Evolutionary conservation across 495 filamentous ascomycete genomes (phyloP), one percentile per base, ranked within the genome.

Genomic region (Cercophora scortea): DNA sequence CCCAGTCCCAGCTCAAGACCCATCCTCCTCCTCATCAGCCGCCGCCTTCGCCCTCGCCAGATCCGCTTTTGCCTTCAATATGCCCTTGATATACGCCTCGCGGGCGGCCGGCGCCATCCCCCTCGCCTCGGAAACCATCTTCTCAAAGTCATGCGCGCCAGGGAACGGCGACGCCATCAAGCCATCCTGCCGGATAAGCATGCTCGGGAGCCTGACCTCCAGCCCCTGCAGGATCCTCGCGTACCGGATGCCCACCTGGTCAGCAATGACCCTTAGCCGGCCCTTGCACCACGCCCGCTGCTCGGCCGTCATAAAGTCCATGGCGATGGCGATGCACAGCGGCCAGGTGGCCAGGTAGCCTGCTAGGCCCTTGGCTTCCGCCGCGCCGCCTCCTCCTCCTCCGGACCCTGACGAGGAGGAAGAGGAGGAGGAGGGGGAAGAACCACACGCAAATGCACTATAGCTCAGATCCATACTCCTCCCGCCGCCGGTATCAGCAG

Each of bases 161-260:
- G 62, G 62, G 25, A 65, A 65, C 2, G 61, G 63, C 32, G 58
- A 45, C 1, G 62, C 62, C 64, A 75, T 61, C 1, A 73, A 52
- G 6, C 61, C 64, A 47, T 80, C 77, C 16, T 70, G 63, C 12
- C 69, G 69, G 63, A 80, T 78, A 54, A 77, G 66, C 76, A 79
- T 78, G 0, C 71, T 75, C 7, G 77, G 77, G 47, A 78, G 62
- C 44, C 76, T 71, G 39, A 79, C 57, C 53, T 74, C 62, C 39
- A 76, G 63, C 71, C 25, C 25, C 25, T 25, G 25, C 2, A 25
- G 25, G 25, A 25, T 25, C 25, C 25, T 25, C 68, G 50, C 32
- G 10, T 15, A 33, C 6, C 34, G 35, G 12, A 53, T 47, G 34
- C 47, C 35, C 61, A 77, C 73, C 50, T 67, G 55, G 0, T 61